Conservation (phyloP, 805 yeast genomes). For the Barnettozyma salicaria region DNA sequence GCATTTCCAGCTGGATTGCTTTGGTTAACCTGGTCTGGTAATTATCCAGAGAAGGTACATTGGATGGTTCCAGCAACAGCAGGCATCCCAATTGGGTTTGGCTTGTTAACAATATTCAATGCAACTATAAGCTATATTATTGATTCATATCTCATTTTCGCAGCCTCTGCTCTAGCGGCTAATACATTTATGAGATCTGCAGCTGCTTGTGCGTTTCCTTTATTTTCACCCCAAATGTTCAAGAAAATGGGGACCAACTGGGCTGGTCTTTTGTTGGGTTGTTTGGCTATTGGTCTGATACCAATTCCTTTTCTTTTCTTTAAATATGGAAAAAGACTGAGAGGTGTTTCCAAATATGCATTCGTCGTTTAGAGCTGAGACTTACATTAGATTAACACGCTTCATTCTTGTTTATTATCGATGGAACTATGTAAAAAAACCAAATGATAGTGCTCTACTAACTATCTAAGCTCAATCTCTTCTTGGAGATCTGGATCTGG, state of each 20-base stretch:
- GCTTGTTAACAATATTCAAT: constrained; percentile 60
- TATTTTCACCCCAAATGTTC: constrained; percentile 70
- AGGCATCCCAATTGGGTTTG: constrained; percentile 60
- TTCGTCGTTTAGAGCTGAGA: constrained; percentile 22
- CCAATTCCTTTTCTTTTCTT: constrained; percentile 67
- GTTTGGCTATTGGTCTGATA: constrained; percentile 47
- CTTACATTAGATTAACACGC: background rate
- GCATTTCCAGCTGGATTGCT: constrained; percentile 73
- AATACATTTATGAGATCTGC: constrained; percentile 64
- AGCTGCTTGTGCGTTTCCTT: constrained; percentile 65
- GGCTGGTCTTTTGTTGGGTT: constrained; percentile 73
- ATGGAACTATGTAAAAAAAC: no score
- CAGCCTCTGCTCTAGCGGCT: constrained; percentile 77
- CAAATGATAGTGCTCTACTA: no score
- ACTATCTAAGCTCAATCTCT: constrained; percentile 19
- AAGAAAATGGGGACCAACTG: constrained; percentile 61
- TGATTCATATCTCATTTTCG: constrained; percentile 62
- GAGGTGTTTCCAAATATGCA: constrained; percentile 56
- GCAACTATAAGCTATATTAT: constrained; percentile 67
- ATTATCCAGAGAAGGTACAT: constrained; percentile 60
- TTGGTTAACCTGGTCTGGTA: constrained; percentile 88
- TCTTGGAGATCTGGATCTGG: constrained; percentile 29
- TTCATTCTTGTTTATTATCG: no score
- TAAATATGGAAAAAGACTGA: constrained; percentile 49
- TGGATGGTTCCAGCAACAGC: constrained; percentile 75